Base-by-base conservation (phyloP, 2,329 filamentous ascomycete genomes). In the Aureobasidium zeae region DNA sequence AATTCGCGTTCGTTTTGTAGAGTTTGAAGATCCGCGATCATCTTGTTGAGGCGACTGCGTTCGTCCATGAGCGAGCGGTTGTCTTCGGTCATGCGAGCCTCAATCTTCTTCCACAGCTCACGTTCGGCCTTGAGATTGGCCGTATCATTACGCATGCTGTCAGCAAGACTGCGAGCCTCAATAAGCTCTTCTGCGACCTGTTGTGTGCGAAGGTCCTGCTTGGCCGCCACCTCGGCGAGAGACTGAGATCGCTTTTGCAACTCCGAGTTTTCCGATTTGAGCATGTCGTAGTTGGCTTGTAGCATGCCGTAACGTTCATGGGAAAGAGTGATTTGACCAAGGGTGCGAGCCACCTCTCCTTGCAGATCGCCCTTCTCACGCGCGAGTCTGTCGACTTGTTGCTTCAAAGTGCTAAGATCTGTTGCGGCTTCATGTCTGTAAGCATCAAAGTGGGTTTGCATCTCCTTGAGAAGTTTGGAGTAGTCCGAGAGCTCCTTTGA, bases 61-160 rank as follows among this genome's bases (percentile, higher is more conserved):
- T 98, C 91, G 48, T 93, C 85, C 30, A 83, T 74, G 10, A 96
- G 69, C 15, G 69, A 77, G 57, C 94, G 86, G 51, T 91, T 94
- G 57, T 96, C 88, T 55, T 91, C 86, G 49, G 77, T 83, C 31
- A 96, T 71, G 41, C 93, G 80, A 50, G 84, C 81, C 59, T 96
- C 88, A 24, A 95, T 94, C 45, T 83, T 86, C 67, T 91, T 94
- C 83, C 85, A 94, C 8, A 98, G 72, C 26, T 86, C 83, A 66
- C 94, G 94, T 63, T 96, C 89, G 0, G 89, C 88, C 62, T 94
- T 94, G 24, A 95, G 74, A 57, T 96, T 95, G 12, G 87, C 81
- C 43, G 81, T 86, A 60, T 98, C 91, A 51, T 86, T 87, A 41
- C 87, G 83, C 63, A 95, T 76, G 56, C 86, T 88, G 57, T 98